Percentiles rank a stretch among this genome's conserved stretches.
Conservation (phyloP, 495 filamentous ascomycete species). For the Daldinia caldariorum region DNA sequence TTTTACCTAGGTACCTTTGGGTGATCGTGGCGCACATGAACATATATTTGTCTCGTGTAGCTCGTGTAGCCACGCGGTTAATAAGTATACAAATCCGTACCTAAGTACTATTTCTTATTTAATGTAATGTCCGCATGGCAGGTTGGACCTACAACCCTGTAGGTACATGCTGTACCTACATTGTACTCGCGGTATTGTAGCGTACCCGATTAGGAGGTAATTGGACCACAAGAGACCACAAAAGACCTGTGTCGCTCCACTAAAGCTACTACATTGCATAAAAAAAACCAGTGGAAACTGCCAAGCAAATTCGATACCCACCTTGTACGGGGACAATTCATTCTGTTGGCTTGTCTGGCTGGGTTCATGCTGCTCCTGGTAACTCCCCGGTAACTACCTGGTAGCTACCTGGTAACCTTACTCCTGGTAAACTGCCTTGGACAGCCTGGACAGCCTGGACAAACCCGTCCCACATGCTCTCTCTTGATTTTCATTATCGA, state of each 20-base stretch:
- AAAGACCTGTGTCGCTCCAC: constrained; percentile 15
- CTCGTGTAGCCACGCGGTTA: constrained; percentile 31
- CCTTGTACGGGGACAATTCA: constrained; percentile 35
- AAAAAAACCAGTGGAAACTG: constrained; percentile 34
- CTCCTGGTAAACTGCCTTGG: too few relatives aligned
- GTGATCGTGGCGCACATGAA: background rate
- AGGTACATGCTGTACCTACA: background rate
- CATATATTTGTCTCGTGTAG: constrained; percentile 20
- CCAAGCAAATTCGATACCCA: constrained; percentile 43
- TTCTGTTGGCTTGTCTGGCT: constrained; percentile 25
- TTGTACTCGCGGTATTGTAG: background rate
- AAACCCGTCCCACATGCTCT: constrained; percentile 31
- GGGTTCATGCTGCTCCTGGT: constrained; percentile 9
- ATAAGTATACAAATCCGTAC: too few relatives aligned
- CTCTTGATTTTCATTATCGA: constrained; percentile 32
- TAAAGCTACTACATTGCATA: constrained; percentile 22
- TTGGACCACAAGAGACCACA: constrained; percentile 7
- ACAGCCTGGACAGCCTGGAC: too few relatives aligned
- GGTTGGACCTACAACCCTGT: constrained; percentile 1
- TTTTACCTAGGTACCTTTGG: background rate
- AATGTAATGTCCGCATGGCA: constrained; percentile 9
- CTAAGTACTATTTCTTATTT: too few relatives aligned
- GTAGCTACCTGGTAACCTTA: background rate
- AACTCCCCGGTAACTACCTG: background rate
- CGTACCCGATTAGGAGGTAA: constrained; percentile 8